Percentiles rank a stretch among this genome's conserved stretches.
These are phyloP conservation scores for Globisporangium barbulae DNA, from an alignment of 352 stramenopile genomes.

Conservation along the genomic window DNA sequence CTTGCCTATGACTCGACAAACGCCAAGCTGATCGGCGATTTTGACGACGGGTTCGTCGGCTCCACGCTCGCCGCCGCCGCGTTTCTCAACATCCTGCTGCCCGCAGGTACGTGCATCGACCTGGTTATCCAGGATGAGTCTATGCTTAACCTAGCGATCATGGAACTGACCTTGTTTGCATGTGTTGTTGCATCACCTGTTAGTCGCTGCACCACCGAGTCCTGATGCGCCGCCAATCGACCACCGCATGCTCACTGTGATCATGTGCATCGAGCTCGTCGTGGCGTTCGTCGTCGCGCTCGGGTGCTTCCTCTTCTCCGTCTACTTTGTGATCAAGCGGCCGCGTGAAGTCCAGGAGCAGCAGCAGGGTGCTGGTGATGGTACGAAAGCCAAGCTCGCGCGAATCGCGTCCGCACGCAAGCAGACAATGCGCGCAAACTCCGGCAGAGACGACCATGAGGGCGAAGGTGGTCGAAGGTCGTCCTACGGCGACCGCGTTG, in stretches of 20 bases:
- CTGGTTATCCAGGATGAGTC: not conserved
- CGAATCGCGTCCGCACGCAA: slow-evolving; percentile 14
- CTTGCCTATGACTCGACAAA: slow-evolving; percentile 46
- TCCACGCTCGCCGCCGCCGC: slow-evolving; percentile 60
- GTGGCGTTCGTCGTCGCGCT: slow-evolving; percentile 81
- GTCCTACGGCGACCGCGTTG: slow-evolving; percentile 11
- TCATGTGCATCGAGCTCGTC: slow-evolving; percentile 85
- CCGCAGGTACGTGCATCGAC: slow-evolving; percentile 35
- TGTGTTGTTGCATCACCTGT: not conserved
- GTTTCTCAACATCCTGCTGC: slow-evolving; percentile 74
- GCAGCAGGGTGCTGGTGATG: not conserved
- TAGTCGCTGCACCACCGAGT: slow-evolving; percentile 60
- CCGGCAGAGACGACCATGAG: not conserved
- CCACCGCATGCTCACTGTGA: slow-evolving; percentile 76
- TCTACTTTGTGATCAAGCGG: slow-evolving; percentile 87
- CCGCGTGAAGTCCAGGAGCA: slow-evolving; percentile 34
- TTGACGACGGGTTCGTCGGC: slow-evolving; percentile 51
- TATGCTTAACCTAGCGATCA: not conserved
- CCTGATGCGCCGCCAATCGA: slow-evolving; percentile 77
- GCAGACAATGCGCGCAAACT: slow-evolving; percentile 2
- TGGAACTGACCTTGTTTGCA: not conserved
- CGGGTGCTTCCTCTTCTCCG: slow-evolving; percentile 80
- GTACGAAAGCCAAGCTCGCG: not conserved
- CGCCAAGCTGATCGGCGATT: slow-evolving; percentile 26
- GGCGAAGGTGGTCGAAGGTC: slow-evolving; percentile 2